Conservation (phyloP, 2,329 filamentous ascomycete genomes). For the Paraphoma chrysanthemicola region DNA sequence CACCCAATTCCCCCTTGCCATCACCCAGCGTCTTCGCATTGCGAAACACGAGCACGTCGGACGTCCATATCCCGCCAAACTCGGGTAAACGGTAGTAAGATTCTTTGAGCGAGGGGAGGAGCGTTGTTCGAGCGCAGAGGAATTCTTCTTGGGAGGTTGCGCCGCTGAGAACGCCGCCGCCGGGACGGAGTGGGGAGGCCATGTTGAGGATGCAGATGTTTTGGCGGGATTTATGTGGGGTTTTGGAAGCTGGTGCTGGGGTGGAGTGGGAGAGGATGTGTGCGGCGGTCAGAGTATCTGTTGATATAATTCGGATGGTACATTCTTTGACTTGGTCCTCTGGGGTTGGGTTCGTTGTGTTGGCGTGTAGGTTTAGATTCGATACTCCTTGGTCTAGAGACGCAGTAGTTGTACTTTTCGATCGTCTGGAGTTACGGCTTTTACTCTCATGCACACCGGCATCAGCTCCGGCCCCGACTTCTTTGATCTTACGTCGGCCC, state of each 20-base stretch:
- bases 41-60: conserved; percentile 67
- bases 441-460: conserved; percentile 7
- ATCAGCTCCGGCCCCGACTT: background rate
- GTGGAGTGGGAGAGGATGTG: conserved; percentile 39
- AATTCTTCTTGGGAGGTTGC: conserved; percentile 68
- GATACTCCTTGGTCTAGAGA: too few species aligned
- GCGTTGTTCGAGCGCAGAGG: conserved; percentile 66
- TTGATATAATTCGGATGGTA: conserved; percentile 53
- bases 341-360: background rate
- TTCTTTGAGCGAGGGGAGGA: conserved; percentile 65
- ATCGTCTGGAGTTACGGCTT: conserved; percentile 15
- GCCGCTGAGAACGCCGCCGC: conserved; percentile 67
- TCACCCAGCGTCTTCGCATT: conserved; percentile 35
- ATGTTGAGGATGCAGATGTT: conserved; percentile 67
- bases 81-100: conserved; percentile 67
- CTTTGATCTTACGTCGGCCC: conserved; percentile 36
- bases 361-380: conserved; percentile 5
- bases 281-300: conserved; percentile 64
- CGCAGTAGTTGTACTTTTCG: background rate
- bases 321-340: conserved; percentile 30
- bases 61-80: conserved; percentile 62
- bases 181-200: conserved; percentile 67
- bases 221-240: conserved; percentile 23
- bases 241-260: too few species aligned
- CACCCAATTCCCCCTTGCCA: conserved; percentile 49